These are phyloP conservation scores for Stagonosporopsis chrysanthemi DNA, from an alignment of 2,329 filamentous ascomycete species.

Conservation along the genomic window DNA sequence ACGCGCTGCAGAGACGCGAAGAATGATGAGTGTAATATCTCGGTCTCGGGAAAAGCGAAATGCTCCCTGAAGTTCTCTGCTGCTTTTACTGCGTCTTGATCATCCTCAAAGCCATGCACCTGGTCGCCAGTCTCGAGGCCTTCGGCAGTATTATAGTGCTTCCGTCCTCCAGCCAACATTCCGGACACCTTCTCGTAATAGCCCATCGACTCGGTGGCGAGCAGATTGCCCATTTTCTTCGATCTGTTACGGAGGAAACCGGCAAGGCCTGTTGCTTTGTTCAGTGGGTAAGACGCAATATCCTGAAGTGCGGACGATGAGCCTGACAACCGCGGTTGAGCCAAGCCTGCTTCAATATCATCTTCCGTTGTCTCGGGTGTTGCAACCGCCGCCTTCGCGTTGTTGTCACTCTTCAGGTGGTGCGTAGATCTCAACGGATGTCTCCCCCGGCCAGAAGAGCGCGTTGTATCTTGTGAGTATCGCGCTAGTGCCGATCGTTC, in stretches of 20 bases:
- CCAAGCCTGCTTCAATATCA: constrained; percentile 37
- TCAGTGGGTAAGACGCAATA: constrained; percentile 77
- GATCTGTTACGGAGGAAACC: constrained; percentile 82
- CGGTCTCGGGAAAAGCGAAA: constrained; percentile 84
- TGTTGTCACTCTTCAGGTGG: constrained; percentile 20
- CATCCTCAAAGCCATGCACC: constrained; percentile 63
- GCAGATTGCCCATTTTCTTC: constrained; percentile 79
- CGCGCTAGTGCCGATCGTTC: constrained; percentile 34
- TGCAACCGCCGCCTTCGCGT: constrained; percentile 11
- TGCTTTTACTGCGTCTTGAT: constrained; percentile 61
- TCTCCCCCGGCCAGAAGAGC: constrained; percentile 39
- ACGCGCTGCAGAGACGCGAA: constrained; percentile 92
- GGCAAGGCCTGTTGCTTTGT: constrained; percentile 82
- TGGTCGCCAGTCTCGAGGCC: constrained; percentile 70
- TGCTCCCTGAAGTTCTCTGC: constrained; percentile 81
- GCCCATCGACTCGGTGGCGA: constrained; percentile 92
- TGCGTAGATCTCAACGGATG: constrained; percentile 22
- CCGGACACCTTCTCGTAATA: constrained; percentile 97
- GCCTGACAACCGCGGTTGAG: constrained; percentile 44
- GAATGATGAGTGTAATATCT: constrained; percentile 86
- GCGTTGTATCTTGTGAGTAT: constrained; percentile 50
- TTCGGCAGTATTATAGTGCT: constrained; percentile 82
- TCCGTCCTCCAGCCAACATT: constrained; percentile 92
- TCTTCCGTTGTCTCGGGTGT: constrained; percentile 11
- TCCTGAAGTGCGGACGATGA: constrained; percentile 65